Base-by-base conservation (phyloP, 306 rosid species). In the Dryas alaskensis region DNA sequence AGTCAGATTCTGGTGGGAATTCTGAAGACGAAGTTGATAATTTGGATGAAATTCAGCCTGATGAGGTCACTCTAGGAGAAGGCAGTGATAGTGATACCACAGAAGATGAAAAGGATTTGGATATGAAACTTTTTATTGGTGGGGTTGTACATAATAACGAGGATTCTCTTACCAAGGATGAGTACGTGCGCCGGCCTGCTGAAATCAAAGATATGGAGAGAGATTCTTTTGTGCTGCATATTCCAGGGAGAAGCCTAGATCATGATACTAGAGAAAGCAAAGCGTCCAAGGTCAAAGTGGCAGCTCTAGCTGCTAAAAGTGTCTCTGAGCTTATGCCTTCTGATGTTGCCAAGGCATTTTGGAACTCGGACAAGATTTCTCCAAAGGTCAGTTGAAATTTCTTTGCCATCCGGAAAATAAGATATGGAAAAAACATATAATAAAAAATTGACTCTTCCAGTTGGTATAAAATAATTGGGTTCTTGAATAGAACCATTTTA, bases 261-360 rank as follows among this genome's bases (percentile, higher is more conserved):
- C 67, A 72, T 54, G 92, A 86, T 57, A 67, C 79, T 2, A 82
- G 58, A 73, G 93, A 90, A 73, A 79, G 76, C 67, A 89, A 90
- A 78, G 73, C 81, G 63, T 83, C 93, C 6, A 89, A 83, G 62
- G 81, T 92, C 84, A 92, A 90, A 81, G 97, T 86, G 75, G 92
- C 93, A 61, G 92, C 96, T 57, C 73, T 92, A 37, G 90, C 96
- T 68, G 90, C 96, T 67, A 89, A 87, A 87, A 96, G 93, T 65
- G 77, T 87, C 45, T 77, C 97, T 53, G 97, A 90, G 85, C 98
- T 92, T 79, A 95, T 92, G 98, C 97, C 98, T 79, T 78, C 97
- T 73, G 98, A 95, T 60, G 87, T 95, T 73, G 98, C 97, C 60
- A 90, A 90, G 83, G 97, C 89, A 67, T 92, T 95, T 76, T 95